phyloP scores from a whole-genome alignment of 2,329 filamentous ascomycete genomes.

The Chaetomiaceae sp. region DNA sequence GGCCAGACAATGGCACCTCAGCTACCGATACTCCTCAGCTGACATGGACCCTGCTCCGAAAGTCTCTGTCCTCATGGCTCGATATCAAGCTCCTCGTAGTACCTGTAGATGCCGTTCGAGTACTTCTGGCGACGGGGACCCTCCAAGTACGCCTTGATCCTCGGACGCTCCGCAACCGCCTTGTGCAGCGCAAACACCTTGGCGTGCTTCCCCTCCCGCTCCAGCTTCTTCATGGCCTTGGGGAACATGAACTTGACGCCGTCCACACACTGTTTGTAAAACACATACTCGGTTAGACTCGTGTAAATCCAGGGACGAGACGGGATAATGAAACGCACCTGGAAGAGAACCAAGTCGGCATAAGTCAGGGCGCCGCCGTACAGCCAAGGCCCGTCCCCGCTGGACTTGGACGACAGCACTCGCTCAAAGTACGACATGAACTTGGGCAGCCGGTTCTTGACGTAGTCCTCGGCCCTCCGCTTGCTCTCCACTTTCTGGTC shows the following conservation, averaged over 20 bases:
- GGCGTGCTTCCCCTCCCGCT: conserved; percentile 52
- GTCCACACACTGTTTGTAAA: conserved; percentile 42
- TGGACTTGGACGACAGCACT: conserved; percentile 54
- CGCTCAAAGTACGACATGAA: conserved; percentile 68
- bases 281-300: neutral
- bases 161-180: conserved; percentile 57
- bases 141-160: conserved; percentile 63
- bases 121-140: conserved; percentile 62
- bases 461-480: conserved; percentile 53
- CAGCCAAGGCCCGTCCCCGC: conserved; percentile 58
- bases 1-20: too few relatives aligned
- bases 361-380: conserved; percentile 63
- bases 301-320: neutral
- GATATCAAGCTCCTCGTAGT: conserved; percentile 68
- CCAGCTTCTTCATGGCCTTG: conserved; percentile 55
- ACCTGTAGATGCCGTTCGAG: conserved; percentile 61
- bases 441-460: conserved; percentile 63
- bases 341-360: conserved; percentile 70
- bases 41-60: too few relatives aligned
- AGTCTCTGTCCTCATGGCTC: conserved; percentile 35
- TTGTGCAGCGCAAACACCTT: conserved; percentile 62
- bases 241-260: conserved; percentile 65
- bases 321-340: conserved; percentile 41
- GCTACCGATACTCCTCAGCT: too few relatives aligned
- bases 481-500: conserved; percentile 68